Conservation (phyloP, 768 basidiomycete species). For the Fibroporia radiculosa region DNA sequence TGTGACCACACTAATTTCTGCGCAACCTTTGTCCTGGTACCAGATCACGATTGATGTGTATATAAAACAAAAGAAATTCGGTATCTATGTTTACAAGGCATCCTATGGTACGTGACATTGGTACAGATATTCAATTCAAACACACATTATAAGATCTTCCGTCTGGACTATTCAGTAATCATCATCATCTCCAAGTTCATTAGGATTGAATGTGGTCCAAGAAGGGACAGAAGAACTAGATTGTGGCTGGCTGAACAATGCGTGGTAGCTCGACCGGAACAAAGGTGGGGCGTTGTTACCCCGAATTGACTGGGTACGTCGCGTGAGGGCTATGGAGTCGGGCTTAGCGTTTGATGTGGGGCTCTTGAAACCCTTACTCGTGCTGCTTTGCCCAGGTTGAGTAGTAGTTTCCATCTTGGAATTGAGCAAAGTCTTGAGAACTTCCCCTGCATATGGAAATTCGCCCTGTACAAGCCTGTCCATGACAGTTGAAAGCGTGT, state of each 20-base stretch:
- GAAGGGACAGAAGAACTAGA: not conserved
- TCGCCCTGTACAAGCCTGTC: slow-evolving; percentile 7
- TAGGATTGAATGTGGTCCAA: slow-evolving; percentile 1
- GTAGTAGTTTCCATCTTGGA: not conserved
- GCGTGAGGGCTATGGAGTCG: no score
- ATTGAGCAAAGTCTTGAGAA: slow-evolving; percentile 4
- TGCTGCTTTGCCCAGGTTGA: not conserved
- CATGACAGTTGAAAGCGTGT: not conserved
- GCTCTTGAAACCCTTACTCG: no score
- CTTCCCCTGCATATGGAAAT: slow-evolving; percentile 5
- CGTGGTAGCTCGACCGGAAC: not conserved
- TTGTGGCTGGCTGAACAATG: not conserved
- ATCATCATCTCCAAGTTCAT: not conserved
- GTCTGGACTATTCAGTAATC: no score
- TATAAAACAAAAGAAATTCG: not conserved
- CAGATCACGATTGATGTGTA: not conserved
- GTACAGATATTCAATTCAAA: not conserved
- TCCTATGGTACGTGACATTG: not conserved
- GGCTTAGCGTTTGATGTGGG: no score
- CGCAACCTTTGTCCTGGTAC: not conserved
- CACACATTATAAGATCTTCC: no score
- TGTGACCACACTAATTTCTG: not conserved
- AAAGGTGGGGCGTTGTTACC: not conserved
- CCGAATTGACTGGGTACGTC: not conserved
- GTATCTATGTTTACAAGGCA: not conserved